Evolutionary conservation across 208 protist genomes (phyloP), one percentile per base, ranked within the genome.

Genomic region (Leishmania tarentolae): DNA sequence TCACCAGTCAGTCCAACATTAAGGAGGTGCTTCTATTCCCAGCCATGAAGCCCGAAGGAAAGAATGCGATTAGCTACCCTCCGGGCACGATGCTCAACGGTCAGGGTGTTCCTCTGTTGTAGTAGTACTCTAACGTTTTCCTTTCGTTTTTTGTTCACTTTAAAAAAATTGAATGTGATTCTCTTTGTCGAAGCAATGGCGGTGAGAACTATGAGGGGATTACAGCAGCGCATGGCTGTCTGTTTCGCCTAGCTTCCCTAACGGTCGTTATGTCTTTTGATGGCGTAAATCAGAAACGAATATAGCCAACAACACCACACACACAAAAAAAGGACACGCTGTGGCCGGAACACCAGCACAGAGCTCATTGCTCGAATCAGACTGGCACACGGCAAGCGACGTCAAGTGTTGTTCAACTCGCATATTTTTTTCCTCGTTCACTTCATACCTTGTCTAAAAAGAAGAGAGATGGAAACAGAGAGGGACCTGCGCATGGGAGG

Each of bases 1-100:
- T 99, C 59, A 99, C 99, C 13, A 99, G 99, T 90, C 95, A 98
- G 68, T 93, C 97, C 35, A 99, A 99, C 90, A 99, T 99, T 90
- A 99, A 99, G 94, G 96, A 98, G 83, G 96, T 99, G 31, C 89
- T 98, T 24, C 87, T 99, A 3, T 98, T 98, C 84, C 95, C 97
- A 61, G 96, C 97, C 35, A 98, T 98, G 95, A 98, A 98, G 86
- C 91, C 93, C 2, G 93, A 96, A 75, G 87, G 83, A 19, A 89
- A 90, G 72, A 83, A 73, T 50, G 57, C 75, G 24, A 78, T 88
- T 19, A 82, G 66, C 71, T 94, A 92, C 87, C 91, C 91, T 28
- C 81, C 90, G 2, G 91, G 91, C 52, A 95, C 93, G 2, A 78
- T 88, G 78, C 86, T 94, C 52, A 96, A 96, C 73, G 92, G 90